Percentiles rank a stretch among this genome's conserved stretches.
phyloP scores from a whole-genome alignment of 2,329 filamentous ascomycete genomes.

The Xylaria sp. region DNA sequence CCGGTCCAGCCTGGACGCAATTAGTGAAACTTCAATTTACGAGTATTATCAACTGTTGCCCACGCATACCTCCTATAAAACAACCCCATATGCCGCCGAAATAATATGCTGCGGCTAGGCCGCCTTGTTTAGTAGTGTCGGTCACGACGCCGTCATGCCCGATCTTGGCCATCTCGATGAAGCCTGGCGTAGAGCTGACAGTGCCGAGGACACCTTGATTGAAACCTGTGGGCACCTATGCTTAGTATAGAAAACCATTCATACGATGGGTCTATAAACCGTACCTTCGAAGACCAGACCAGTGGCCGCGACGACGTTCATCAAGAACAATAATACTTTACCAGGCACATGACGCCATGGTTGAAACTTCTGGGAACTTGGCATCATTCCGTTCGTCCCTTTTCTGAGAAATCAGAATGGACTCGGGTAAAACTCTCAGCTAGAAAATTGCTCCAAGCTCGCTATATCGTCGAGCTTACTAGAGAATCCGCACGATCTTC shows the following conservation, averaged over 20 bases:
- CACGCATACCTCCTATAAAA: slow-evolving; percentile 48
- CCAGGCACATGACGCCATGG: slow-evolving; percentile 22
- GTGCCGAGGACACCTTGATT: slow-evolving; percentile 61
- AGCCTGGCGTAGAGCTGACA: slow-evolving; percentile 51
- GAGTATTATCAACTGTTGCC: not conserved
- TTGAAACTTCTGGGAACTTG: slow-evolving; percentile 1
- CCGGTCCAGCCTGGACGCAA: slow-evolving; percentile 47
- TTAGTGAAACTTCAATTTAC: not conserved
- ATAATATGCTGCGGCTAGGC: slow-evolving; percentile 59
- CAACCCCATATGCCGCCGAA: slow-evolving; percentile 57
- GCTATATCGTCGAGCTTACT: not conserved
- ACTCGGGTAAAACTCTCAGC: not conserved
- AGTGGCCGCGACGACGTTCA: slow-evolving; percentile 40
- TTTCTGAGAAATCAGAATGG: not conserved
- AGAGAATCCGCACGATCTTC: not conserved
- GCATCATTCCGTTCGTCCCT: slow-evolving; percentile 3
- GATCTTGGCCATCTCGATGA: slow-evolving; percentile 51
- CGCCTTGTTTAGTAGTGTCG: slow-evolving; percentile 55
- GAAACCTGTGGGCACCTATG: slow-evolving; percentile 41
- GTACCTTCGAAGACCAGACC: slow-evolving; percentile 48
- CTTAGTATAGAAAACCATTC: slow-evolving; percentile 4
- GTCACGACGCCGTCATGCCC: slow-evolving; percentile 54
- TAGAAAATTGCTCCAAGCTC: not conserved
- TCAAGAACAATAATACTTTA: slow-evolving; percentile 32
- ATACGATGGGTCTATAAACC: not conserved